phyloP scores from a whole-genome alignment of 2,329 filamentous ascomycete species.

The Dactylellina drechsleri region DNA sequence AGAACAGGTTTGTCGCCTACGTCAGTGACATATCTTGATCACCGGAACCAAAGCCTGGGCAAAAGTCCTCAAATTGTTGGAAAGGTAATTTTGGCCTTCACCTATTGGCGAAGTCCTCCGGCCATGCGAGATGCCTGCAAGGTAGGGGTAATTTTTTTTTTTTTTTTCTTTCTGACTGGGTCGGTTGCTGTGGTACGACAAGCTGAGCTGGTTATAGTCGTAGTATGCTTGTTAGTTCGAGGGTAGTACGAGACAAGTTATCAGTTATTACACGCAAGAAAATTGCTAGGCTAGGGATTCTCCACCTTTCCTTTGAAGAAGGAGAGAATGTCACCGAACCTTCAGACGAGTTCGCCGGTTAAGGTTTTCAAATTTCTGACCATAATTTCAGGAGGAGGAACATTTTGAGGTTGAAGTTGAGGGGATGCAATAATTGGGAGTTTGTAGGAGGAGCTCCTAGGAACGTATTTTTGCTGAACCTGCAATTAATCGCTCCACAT shows the following conservation, averaged over 20 bases:
- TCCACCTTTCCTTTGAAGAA: constrained; percentile 51
- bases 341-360: constrained; percentile 53
- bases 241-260: constrained; percentile 29
- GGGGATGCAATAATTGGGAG: constrained; percentile 14
- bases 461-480: not conserved
- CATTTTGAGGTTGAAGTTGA: constrained; percentile 29
- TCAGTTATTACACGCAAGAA: constrained; percentile 19
- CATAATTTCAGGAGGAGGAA: constrained; percentile 22
- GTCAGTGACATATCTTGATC: constrained; percentile 41
- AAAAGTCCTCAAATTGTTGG: constrained; percentile 7
- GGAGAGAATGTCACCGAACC: constrained; percentile 48
- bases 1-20: constrained; percentile 21
- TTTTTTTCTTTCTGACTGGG: constrained; percentile 36
- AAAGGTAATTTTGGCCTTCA: constrained; percentile 30
- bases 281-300: constrained; percentile 28
- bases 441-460: constrained; percentile 45
- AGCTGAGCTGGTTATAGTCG: not conserved
- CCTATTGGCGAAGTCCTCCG: constrained; percentile 30
- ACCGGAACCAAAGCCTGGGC: constrained; percentile 6
- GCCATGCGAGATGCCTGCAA: constrained; percentile 20
- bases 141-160: constrained; percentile 49
- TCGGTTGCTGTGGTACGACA: constrained; percentile 39
- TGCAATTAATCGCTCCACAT: constrained; percentile 25
- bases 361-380: constrained; percentile 9
- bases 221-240: constrained; percentile 13